Base-by-base conservation (phyloP, 1,284 basidiomycete genomes). In the Chiua sp. region DNA sequence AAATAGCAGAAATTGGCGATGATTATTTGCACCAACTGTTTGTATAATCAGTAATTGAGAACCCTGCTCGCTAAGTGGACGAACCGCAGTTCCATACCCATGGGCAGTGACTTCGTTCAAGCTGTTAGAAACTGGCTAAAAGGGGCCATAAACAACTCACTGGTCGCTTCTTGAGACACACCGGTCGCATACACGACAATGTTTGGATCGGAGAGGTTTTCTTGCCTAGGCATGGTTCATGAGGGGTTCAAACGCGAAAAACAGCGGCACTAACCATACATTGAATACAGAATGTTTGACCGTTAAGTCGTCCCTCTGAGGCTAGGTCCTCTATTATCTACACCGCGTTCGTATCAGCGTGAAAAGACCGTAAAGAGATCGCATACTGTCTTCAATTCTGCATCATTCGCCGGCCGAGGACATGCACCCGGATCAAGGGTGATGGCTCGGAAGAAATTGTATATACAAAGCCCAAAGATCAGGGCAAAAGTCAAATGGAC, bases 31-130 rank as follows among this genome's bases (percentile, higher is more conserved):
- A n/a, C 98, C 98, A 57, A 99, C 93, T 94, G 68, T 20, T 15
- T 22, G 8, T 58, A 49, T 32, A 32, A 7, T 64, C 12, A 63
- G 54, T 52, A 39, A 55, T 53, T 13, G 53, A 6, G 11, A 52
- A 12, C 26, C 59, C 53, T 32, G 5, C 42, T 20, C 37, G 33
- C 50, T 20, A 42, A 47, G 44, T 53, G n/a, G 58, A 79, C 90
- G 47, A 72, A 94, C 93, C 88, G 74, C 97, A 98, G 77, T 98
- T 98, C 92, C 95, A 98, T n/a, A 98, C 90, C 97, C 97, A 99
- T 11, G 98, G 98, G 70, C 97, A 98, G 72, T 98, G 96, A 69
- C 93, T 96, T 60, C 51, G 16, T 44, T 49, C 8, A 18, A 35
- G 52, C 47, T 60, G 53, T 63, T 48, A 65, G 57, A 50, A 56